These are phyloP conservation scores for Gossypium gossypioides DNA, from an alignment of 441 rosid genomes.

Conservation along the genomic window DNA sequence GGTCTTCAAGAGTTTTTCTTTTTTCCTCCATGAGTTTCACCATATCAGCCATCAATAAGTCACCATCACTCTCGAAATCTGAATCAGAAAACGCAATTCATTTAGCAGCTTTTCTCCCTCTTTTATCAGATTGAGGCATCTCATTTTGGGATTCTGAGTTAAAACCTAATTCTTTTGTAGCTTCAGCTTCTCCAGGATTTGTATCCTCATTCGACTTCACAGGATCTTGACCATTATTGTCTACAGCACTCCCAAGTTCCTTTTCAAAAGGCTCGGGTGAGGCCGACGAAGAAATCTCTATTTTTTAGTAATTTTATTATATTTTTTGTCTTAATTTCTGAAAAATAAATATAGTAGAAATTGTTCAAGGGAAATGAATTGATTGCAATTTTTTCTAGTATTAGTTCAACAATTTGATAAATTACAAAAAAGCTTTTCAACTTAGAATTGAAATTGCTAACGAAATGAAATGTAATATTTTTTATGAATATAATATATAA, in stretches of 20 bases:
- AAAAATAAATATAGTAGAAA: too few species aligned
- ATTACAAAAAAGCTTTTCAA: too few species aligned
- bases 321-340: too few species aligned
- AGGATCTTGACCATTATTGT: constrained; percentile 14
- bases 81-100: constrained; percentile 37
- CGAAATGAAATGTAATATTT: too few species aligned
- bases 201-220: constrained; percentile 26
- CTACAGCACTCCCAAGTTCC: constrained; percentile 23
- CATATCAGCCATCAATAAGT: constrained; percentile 57
- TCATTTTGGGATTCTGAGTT: constrained; percentile 20
- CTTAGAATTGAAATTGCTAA: too few species aligned
- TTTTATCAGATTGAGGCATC: constrained; percentile 18
- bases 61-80: constrained; percentile 44
- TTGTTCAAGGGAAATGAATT: too few species aligned
- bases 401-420: too few species aligned
- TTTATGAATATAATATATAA: too few species aligned
- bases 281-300: constrained; percentile 45
- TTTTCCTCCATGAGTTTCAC: constrained; percentile 59
- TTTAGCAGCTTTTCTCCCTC: constrained; percentile 33
- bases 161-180: constrained; percentile 33
- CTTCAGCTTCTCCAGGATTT: constrained; percentile 11
- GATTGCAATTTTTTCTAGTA: too few species aligned
- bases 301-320: too few species aligned
- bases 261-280: constrained; percentile 50
- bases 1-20: constrained; percentile 51